Base-by-base conservation (phyloP, 2,329 filamentous ascomycete genomes). In the Scedosporium dehoogii region DNA sequence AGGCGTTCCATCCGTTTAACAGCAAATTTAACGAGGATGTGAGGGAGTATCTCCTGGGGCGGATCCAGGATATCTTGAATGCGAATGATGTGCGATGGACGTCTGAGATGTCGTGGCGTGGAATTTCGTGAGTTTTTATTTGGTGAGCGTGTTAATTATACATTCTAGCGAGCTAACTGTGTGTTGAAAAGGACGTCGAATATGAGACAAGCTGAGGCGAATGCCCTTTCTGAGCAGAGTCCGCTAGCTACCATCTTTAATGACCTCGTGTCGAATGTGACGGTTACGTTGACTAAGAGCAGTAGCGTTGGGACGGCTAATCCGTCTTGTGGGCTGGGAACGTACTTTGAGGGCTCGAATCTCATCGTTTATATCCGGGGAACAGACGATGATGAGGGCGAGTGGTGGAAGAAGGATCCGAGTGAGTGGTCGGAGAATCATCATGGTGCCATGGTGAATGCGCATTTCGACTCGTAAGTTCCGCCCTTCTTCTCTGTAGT, bases 311-410 rank as follows among this genome's bases (percentile, higher is more conserved):
- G 68, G 18, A 70, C 68, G 41, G 72, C 66, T 12, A 57, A 64
- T 18, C 60, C 68, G 63, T 64, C 67, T 18, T 68, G 68, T 16
- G 73, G 75, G 21, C 63, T 75, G 58, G 84, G 76, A 27, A 84
- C 91, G 29, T 97, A 97, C 72, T 97, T 96, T 69, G 92, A 97
- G 75, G 90, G 91, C 38, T 93, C 85, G 65, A 99, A 97, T 69
- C 86, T 97, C 67, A 87, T 97, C 65, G 87, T 96, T 44, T 96
- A 97, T 70, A 89, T 99, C 63, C 87, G 90, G 56, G 94, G 94
- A 38, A 85, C 81, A 44, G 84, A 92, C 60, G 91, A 93, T 67
- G 84, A 87, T 27, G 77, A 82, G 33, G 86, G 86, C 7, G 80
- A 85, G 53, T 96, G 90, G 89, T 96, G 89, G 90, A 79, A 80